These are phyloP conservation scores for Trichosporon sp. DNA, from an alignment of 1,284 basidiomycete genomes.

Conservation along the genomic window DNA sequence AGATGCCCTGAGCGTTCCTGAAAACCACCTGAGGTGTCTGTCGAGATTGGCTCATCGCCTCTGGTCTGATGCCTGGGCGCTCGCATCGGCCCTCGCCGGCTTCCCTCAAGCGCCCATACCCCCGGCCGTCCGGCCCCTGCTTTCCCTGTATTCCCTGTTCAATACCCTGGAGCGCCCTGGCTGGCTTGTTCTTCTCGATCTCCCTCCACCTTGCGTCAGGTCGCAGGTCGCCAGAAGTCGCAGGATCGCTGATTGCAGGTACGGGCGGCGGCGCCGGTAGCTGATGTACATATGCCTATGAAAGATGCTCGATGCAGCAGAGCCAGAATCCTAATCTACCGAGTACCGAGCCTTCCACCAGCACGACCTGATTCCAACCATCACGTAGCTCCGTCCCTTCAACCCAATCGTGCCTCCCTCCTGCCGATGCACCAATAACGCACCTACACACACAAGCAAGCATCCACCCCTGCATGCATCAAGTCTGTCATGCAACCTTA, in stretches of 20 bases:
- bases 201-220: not conserved
- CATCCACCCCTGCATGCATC: not conserved
- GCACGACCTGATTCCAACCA: not conserved
- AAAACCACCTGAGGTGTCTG: not conserved
- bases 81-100: not conserved
- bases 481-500: not conserved
- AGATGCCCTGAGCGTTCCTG: not conserved
- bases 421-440: not conserved
- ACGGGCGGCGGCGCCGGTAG: not conserved
- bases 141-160: not conserved
- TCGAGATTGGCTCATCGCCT: not conserved
- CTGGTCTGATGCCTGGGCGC: not conserved
- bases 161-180: not conserved
- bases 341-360: not conserved
- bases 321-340: not conserved
- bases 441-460: no score
- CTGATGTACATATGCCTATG: not conserved
- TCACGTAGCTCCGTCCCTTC: not conserved
- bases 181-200: not conserved
- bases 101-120: not conserved
- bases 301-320: not conserved
- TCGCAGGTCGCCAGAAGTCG: no score
- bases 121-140: constrained; percentile 1
- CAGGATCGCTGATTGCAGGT: no score
- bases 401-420: not conserved